Percentiles rank a stretch among this genome's conserved stretches.
Evolutionary conservation across 345 rosid genomes (phyloP).

Genomic region (Acer yangbiense): DNA sequence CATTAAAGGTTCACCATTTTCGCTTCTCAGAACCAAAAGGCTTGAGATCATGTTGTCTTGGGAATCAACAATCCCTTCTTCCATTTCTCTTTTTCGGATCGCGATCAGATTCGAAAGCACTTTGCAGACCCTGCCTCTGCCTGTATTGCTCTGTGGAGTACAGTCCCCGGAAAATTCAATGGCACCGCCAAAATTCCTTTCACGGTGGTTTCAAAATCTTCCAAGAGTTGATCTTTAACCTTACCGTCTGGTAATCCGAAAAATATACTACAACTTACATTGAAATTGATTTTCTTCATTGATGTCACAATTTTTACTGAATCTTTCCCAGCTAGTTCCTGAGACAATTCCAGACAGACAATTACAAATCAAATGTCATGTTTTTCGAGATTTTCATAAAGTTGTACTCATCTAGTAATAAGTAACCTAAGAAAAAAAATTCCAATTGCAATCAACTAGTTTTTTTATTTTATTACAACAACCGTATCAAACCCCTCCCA

Average conservation of each 20-base stretch:
- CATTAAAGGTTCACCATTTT: conserved; percentile 24
- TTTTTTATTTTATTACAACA: no score
- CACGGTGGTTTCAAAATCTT: conserved; percentile 16
- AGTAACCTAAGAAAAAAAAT: no score
- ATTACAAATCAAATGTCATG: no score
- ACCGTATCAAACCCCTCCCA: no score
- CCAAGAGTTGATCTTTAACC: conserved; percentile 20
- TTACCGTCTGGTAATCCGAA: conserved; percentile 28
- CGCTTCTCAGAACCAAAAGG: conserved; percentile 22
- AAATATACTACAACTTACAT: conserved; percentile 16
- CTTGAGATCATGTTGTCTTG: conserved; percentile 16
- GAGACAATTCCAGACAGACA: neutral
- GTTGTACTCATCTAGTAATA: no score
- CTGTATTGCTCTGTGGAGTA: conserved; percentile 11
- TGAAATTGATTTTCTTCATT: conserved; percentile 35
- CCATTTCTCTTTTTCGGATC: conserved; percentile 9
- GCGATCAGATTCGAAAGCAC: conserved; percentile 11
- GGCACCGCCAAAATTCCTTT: conserved; percentile 31
- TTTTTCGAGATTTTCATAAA: no score
- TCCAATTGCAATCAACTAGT: no score
- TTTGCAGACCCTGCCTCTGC: conserved; percentile 20
- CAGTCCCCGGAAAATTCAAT: conserved; percentile 27
- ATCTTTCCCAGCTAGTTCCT: conserved; percentile 19
- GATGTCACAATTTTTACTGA: conserved; percentile 14
- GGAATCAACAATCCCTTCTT: conserved; percentile 13